Conservation (phyloP, 2,329 filamentous ascomycete species). For the Coniochaeta sp. region DNA sequence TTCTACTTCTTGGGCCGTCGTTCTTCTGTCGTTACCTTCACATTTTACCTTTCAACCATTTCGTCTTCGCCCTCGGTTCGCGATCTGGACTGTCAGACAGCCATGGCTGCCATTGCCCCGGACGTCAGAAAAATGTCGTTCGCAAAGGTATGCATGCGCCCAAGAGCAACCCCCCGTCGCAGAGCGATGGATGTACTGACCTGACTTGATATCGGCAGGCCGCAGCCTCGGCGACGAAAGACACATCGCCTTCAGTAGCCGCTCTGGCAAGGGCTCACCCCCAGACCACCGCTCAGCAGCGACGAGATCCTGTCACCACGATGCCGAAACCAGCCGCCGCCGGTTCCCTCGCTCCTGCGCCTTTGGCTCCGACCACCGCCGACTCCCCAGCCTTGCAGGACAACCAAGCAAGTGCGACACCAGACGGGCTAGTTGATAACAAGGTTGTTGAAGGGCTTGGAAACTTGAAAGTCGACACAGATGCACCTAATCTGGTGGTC, state of each 20-base stretch:
- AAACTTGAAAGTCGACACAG: slow-evolving; percentile 20
- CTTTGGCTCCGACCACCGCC: neutral
- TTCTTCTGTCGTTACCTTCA: neutral
- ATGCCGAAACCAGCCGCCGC: neutral
- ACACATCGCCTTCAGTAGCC: slow-evolving; percentile 18
- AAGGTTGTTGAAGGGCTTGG: slow-evolving; percentile 22
- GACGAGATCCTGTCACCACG: slow-evolving; percentile 6
- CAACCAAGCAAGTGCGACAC: slow-evolving; percentile 1
- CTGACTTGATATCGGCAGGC: slow-evolving; percentile 28
- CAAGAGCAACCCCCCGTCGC: neutral
- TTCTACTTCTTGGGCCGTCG: neutral
- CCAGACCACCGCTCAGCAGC: slow-evolving; percentile 11
- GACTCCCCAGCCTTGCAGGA: neutral
- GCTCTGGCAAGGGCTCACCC: slow-evolving; percentile 15
- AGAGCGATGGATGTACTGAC: neutral
- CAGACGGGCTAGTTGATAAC: slow-evolving; percentile 5
- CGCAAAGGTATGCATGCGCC: slow-evolving; percentile 55
- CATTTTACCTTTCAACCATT: neutral
- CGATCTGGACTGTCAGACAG: neutral
- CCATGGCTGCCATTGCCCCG: slow-evolving; percentile 30
- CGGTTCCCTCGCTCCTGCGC: neutral
- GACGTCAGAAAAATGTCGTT: slow-evolving; percentile 59
- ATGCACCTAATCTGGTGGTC: slow-evolving; percentile 37
- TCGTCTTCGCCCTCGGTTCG: neutral
- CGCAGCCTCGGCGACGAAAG: slow-evolving; percentile 38